These are phyloP conservation scores for Cenchrus americanus DNA, from an alignment of 176 grass and related monocot genomes.

Conservation along the genomic window DNA sequence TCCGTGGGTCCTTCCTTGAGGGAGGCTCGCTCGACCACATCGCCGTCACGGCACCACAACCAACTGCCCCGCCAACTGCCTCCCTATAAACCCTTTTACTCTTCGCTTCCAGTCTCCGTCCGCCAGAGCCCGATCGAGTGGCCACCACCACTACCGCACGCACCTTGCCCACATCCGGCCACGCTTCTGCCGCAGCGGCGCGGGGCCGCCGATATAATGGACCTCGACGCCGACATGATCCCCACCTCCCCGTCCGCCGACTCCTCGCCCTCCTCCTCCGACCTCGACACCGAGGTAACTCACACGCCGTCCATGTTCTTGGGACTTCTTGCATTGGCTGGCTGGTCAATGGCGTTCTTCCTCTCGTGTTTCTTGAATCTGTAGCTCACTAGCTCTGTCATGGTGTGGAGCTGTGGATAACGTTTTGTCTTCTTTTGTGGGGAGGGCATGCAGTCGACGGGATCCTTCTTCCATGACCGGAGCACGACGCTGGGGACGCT, in stretches of 20 bases:
- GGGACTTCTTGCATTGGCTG: background rate
- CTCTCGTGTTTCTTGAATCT: background rate
- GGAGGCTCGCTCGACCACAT: slow-evolving; percentile 29
- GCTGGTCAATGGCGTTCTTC: background rate
- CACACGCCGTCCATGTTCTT: background rate
- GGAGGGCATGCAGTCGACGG: slow-evolving; percentile 61
- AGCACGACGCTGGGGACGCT: slow-evolving; percentile 97
- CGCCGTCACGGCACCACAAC: slow-evolving; percentile 41
- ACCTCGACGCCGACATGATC: slow-evolving; percentile 64
- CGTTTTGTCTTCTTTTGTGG: background rate
- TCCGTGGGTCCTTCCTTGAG: background rate
- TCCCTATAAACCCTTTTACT: slow-evolving; percentile 39
- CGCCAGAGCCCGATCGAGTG: background rate
- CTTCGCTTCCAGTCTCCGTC: background rate
- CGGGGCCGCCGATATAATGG: slow-evolving; percentile 46
- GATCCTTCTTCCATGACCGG: slow-evolving; percentile 92
- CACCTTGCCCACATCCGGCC: background rate
- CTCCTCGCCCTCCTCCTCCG: slow-evolving; percentile 89
- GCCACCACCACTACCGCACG: background rate
- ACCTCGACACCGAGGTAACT: slow-evolving; percentile 93
- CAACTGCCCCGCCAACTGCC: slow-evolving; percentile 38
- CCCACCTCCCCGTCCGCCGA: slow-evolving; percentile 77
- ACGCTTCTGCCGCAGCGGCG: background rate
- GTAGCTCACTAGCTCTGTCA: background rate
- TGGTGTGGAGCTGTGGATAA: background rate